phyloP scores from a whole-genome alignment of 306 rosid species.

The Vigna radiata region DNA sequence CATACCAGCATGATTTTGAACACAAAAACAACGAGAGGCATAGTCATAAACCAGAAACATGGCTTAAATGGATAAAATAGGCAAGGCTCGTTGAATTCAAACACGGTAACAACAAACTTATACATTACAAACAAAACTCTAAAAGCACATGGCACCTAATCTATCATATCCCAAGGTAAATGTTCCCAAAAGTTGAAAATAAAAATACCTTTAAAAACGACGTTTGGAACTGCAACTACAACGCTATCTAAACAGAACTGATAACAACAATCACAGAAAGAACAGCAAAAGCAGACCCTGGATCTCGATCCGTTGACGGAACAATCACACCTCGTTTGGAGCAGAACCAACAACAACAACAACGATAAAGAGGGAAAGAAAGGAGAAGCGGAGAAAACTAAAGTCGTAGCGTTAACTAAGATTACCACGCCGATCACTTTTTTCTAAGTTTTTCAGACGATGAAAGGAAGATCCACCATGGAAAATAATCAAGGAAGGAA shows the following conservation, averaged over 20 bases:
- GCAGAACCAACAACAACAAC: neutral
- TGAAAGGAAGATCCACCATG: conserved; percentile 71
- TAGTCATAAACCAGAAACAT: conserved; percentile 4
- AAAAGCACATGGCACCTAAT: neutral
- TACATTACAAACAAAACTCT: neutral
- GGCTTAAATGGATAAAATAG: neutral
- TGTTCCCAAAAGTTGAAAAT: neutral
- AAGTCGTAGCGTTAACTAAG: conserved; percentile 70
- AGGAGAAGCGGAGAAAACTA: neutral
- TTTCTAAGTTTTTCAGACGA: conserved; percentile 82
- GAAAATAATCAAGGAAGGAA: conserved; percentile 57
- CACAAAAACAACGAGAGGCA: neutral
- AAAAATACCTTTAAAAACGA: conserved; percentile 46
- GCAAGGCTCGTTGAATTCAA: neutral
- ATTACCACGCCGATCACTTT: conserved; percentile 86
- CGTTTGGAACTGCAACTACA: neutral
- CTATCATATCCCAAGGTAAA: neutral
- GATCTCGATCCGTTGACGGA: conserved; percentile 31
- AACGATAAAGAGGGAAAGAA: neutral
- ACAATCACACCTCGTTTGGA: neutral
- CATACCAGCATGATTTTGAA: neutral
- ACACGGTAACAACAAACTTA: neutral
- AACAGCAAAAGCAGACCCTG: neutral
- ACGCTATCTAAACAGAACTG: conserved; percentile 28
- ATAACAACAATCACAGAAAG: conserved; percentile 30